These are phyloP conservation scores for Glaciozyma martinii DNA, from an alignment of 768 basidiomycete species.

Conservation along the genomic window DNA sequence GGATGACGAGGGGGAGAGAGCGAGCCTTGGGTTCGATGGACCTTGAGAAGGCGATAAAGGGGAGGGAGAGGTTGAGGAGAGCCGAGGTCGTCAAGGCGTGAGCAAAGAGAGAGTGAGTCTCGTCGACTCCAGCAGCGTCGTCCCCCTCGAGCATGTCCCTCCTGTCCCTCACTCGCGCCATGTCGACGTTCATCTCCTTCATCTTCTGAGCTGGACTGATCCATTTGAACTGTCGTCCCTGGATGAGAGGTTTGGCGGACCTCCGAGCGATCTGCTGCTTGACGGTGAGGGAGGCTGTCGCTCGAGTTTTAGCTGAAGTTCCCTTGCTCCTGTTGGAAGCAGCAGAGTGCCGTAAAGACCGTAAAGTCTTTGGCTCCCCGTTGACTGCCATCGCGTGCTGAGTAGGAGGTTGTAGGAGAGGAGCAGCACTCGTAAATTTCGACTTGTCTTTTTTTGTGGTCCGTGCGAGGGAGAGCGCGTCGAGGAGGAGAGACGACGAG, in stretches of 20 bases:
- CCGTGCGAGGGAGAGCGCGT: too few relatives aligned
- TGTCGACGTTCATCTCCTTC: constrained; percentile 27
- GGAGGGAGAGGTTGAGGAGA: constrained; percentile 67
- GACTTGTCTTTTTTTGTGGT: too few relatives aligned
- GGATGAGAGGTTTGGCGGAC: constrained; percentile 23
- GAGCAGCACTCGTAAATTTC: too few relatives aligned
- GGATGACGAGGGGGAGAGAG: constrained; percentile 70
- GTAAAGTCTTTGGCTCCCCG: neutral
- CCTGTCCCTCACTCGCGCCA: constrained; percentile 19
- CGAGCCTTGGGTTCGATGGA: constrained; percentile 55
- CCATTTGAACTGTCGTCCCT: constrained; percentile 26
- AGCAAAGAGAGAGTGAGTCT: constrained; percentile 52
- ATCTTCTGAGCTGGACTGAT: constrained; percentile 17
- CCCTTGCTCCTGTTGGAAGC: neutral
- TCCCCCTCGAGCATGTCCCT: constrained; percentile 30
- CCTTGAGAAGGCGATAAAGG: constrained; percentile 62
- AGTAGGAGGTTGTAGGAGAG: too few relatives aligned
- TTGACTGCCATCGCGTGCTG: too few relatives aligned
- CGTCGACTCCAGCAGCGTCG: constrained; percentile 16
- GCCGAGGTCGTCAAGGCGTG: constrained; percentile 63
- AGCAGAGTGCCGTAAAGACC: neutral
- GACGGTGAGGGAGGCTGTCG: constrained; percentile 23
- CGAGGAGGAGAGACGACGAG: too few relatives aligned
- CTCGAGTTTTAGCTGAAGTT: constrained; percentile 1
- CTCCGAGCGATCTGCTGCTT: constrained; percentile 23